Evolutionary conservation across 2,329 filamentous ascomycete species (phyloP), one percentile per base, ranked within the genome.

Genomic region (Aureobasidium sp.): DNA sequence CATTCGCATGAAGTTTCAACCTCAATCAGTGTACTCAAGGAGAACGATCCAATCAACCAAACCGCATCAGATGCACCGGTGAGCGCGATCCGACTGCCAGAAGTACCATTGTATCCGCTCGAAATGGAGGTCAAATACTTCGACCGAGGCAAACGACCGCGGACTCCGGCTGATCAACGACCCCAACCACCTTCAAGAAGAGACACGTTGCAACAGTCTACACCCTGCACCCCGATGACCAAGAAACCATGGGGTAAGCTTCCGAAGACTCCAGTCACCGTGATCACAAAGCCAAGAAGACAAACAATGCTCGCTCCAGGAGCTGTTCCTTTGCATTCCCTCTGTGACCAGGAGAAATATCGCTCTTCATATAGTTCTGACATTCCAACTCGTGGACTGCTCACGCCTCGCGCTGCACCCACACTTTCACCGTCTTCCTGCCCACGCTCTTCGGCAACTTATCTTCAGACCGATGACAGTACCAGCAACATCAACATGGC

Each of bases 21-120:
- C 20, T 67, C 68, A 15, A 59, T 65, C 23, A 71, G 68, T 9
- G 67, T 67, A 0, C 71, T 71, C 66, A 73, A 73, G 62, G 71
- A 74, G 64, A 73, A 73, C 62, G 65, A 71, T 27, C 66, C 70
- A 0, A 60, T 68, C 29, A 73, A 68, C 58, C 67, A 67, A 0
- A 67, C 66, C 62, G 70, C 68, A 17, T 17, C 26, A 20, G 55
- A 47, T 2, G 0, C 27, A 20, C 2, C 32, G 20, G 9, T 8
- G 5, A 48, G 12, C 6, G 32, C 23, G 23, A 20, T 48, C 12
- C 23, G 20, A 9, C 15, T 55, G 26, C 51, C 51, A 8, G 9
- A 32, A 20, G 36, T 42, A 1, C 37, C 51, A 1, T 5, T 42
- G 23, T 9, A 29, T 32, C 27, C 37, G 8, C 15, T 42, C 13